These are phyloP conservation scores for Claviceps pusilla DNA, from an alignment of 2,329 filamentous ascomycete genomes.

Conservation along the genomic window DNA sequence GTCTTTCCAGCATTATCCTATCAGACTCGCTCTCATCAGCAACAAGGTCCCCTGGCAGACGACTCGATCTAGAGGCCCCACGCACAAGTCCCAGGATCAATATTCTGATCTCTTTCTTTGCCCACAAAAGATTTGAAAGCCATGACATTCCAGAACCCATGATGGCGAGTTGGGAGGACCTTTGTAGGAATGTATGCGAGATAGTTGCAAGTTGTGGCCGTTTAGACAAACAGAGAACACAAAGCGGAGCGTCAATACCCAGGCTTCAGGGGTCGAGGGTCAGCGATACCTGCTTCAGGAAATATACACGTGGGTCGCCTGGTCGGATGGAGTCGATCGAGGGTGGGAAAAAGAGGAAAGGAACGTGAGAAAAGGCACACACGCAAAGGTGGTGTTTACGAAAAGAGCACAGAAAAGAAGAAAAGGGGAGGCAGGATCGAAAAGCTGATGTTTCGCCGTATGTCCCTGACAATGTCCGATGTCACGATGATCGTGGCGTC, in stretches of 20 bases:
- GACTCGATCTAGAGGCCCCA: not conserved
- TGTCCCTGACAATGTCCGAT: not conserved
- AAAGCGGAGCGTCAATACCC: not conserved
- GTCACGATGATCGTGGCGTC: not conserved
- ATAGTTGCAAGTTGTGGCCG: not conserved
- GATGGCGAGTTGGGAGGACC: constrained; percentile 16
- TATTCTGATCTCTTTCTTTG: constrained; percentile 97
- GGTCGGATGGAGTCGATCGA: not conserved
- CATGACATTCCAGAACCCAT: constrained; percentile 54
- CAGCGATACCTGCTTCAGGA: not conserved
- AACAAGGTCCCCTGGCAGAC: not conserved
- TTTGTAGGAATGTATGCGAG: not conserved
- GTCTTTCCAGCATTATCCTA: constrained; percentile 98
- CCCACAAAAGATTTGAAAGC: constrained; percentile 62
- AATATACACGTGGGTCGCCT: constrained; percentile 2
- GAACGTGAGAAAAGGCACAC: not conserved
- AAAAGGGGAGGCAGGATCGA: not conserved
- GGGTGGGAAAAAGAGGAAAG: not conserved
- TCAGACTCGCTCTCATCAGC: constrained; percentile 7
- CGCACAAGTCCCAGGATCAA: constrained; percentile 83
- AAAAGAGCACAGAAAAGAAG: not conserved
- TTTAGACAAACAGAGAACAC: not conserved
- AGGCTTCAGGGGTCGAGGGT: not conserved
- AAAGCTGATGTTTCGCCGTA: not conserved
- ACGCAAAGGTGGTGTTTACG: not conserved